Evolutionary conservation across 345 rosid species (phyloP), one percentile per base, ranked within the genome.

Genomic region (Dovyalis caffra): DNA sequence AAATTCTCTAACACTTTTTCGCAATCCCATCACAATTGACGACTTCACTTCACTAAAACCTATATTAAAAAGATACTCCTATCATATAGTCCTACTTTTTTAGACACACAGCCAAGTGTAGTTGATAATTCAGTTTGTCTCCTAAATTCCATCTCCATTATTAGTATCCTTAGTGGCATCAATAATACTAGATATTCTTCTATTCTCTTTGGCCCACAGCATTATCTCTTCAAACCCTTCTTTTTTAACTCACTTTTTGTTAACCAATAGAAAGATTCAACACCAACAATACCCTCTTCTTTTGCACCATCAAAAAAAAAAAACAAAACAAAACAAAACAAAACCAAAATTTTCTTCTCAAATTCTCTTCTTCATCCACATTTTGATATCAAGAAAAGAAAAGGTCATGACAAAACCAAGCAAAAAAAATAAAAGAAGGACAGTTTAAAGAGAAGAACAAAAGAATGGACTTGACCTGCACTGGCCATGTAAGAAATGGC

Each of bases 401-500:
- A 7, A n/a, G 10, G 64, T 60, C 31, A 60, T 23, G 26, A 60
- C 5, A 60, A 60, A 25, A 23, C 64, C 26, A n/a, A 10, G 14
- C 26, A 7, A 15, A 23, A 21, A 20, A 12, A 28, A n/a, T 15
- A 21, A 29, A 23, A 3, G 18, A 64, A 25, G 18, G 8, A 32
- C 16, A 32, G 18, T 9, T 11, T 6, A 58, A 25, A 33, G 25
- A 66, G 26, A 28, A 12, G 35, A n/a, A n/a, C n/a, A n/a, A n/a
- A 16, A 58, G n/a, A 28, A 38, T 25, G 64, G 23, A 18, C 3
- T 53, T 69, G 28, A 87, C 91, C 89, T 78, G 89, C 89, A 76
- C 79, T 69, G 28, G 76, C 70, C 91, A 88, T 87, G 72, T 88
- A 90, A 71, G 92, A 88, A 75, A 80, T 20, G 32, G 92, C 91